A percentile compares a stretch with the other conserved stretches of the same genome.
Evolutionary conservation across 345 rosid species (phyloP).

Genomic region (Rhizophora mangle): DNA sequence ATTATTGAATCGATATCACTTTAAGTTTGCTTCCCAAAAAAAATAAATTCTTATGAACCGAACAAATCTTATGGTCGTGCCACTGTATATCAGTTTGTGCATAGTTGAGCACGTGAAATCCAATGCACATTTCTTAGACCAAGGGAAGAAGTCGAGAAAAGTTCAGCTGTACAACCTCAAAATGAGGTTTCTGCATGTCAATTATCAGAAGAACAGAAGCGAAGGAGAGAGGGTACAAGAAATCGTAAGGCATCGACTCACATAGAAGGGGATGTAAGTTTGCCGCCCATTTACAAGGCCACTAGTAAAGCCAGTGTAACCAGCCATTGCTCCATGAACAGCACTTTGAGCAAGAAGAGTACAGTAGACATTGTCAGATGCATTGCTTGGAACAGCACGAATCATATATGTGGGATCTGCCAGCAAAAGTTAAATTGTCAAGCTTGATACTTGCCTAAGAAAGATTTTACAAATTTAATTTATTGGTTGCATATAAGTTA

Average conservation of each 20-base stretch:
- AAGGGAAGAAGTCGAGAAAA: too few relatives aligned
- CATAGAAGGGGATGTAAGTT: conserved; percentile 77
- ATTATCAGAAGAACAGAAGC: too few relatives aligned
- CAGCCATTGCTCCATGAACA: conserved; percentile 94
- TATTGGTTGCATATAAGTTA: background rate
- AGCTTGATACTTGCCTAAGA: background rate
- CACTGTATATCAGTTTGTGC: too few relatives aligned
- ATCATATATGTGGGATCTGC: conserved; percentile 95
- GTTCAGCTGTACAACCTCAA: too few relatives aligned
- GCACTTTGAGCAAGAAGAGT: conserved; percentile 91
- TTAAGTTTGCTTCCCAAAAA: too few relatives aligned
- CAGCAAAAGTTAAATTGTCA: conserved; percentile 13
- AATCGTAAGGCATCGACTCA: conserved; percentile 27
- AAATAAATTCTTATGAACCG: too few relatives aligned
- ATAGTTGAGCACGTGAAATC: too few relatives aligned
- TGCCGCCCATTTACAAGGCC: conserved; percentile 87
- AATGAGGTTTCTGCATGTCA: too few relatives aligned
- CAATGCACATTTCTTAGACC: too few relatives aligned
- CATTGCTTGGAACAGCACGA: conserved; percentile 82
- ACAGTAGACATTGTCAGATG: conserved; percentile 88
- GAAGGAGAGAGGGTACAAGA: too few relatives aligned
- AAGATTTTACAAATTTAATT: background rate
- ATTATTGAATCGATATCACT: too few relatives aligned
- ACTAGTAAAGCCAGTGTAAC: conserved; percentile 75
- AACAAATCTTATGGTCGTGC: too few relatives aligned